A percentile compares a stretch with the other conserved stretches of the same genome.
These are phyloP conservation scores for Dujonia santamariae DNA, from an alignment of 1,139 yeast genomes.

Conservation along the genomic window DNA sequence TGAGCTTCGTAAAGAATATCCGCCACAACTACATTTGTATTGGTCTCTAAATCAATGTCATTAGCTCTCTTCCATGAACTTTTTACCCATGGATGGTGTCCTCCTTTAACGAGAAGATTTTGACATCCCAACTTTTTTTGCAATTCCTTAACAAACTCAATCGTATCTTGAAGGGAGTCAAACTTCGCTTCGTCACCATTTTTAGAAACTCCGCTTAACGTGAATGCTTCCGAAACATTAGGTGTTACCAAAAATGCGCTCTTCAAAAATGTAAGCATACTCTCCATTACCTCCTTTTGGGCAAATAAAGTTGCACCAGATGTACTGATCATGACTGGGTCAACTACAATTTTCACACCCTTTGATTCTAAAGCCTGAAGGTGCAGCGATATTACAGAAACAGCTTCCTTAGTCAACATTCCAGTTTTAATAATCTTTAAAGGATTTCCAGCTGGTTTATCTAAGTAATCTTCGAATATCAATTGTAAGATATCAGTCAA, in stretches of 20 bases:
- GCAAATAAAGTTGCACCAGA: conserved; percentile 62
- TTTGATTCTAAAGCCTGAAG: conserved; percentile 25
- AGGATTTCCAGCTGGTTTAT: conserved; percentile 19
- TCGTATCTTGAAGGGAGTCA: conserved; percentile 39
- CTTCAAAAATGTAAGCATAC: conserved; percentile 48
- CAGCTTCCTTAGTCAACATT: conserved; percentile 63
- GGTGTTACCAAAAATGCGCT: conserved; percentile 72
- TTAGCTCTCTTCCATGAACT: no score
- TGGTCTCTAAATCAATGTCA: conserved; percentile 12
- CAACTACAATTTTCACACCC: conserved; percentile 52
- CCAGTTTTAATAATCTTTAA: conserved; percentile 79
- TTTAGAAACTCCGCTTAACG: conserved; percentile 23
- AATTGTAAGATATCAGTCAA: conserved; percentile 48
- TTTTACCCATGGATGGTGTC: conserved; percentile 60
- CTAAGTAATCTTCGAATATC: conserved; percentile 51
- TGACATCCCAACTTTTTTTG: conserved; percentile 40
- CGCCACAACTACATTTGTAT: conserved; percentile 26
- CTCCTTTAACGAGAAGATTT: conserved; percentile 76
- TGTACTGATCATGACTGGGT: conserved; percentile 83
- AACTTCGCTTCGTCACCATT: conserved; percentile 14
- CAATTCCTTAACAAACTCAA: conserved; percentile 41
- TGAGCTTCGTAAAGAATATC: conserved; percentile 61
- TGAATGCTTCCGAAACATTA: conserved; percentile 63
- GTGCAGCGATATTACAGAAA: conserved; percentile 42
- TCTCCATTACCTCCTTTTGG: conserved; percentile 23